A percentile compares a stretch with the other conserved stretches of the same genome.
Conservation (phyloP, 1,139 yeast species). For the Spathaspora sp. region DNA sequence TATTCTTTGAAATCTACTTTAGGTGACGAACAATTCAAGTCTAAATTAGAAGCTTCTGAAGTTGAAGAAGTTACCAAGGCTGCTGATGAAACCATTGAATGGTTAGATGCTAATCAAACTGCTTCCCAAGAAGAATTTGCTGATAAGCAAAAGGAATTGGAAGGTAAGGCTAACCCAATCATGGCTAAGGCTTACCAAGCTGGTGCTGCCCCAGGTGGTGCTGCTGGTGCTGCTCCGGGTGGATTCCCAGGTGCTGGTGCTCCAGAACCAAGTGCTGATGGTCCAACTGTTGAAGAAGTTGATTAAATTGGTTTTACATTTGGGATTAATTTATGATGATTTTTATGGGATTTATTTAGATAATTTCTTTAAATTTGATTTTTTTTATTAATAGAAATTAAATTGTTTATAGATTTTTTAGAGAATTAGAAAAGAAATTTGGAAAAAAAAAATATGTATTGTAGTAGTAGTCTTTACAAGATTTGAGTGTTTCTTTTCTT, state of each 20-base stretch:
- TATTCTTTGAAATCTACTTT: slow-evolving; percentile 85
- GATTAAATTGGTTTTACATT: slow-evolving; percentile 47
- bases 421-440: background rate
- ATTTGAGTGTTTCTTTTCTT: background rate
- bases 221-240: slow-evolving; percentile 47
- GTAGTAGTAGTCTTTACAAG: background rate
- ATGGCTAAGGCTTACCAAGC: slow-evolving; percentile 88
- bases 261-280: slow-evolving; percentile 70
- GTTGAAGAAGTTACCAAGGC: slow-evolving; percentile 77
- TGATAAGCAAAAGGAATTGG: slow-evolving; percentile 92
- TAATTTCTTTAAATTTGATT: background rate
- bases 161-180: slow-evolving; percentile 91
- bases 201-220: slow-evolving; percentile 55
- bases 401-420: slow-evolving; percentile 1
- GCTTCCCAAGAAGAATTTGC: slow-evolving; percentile 85
- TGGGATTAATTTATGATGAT: slow-evolving; percentile 5
- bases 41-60: slow-evolving; percentile 80
- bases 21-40: slow-evolving; percentile 76
- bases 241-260: slow-evolving; percentile 53
- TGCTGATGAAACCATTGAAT: slow-evolving; percentile 79
- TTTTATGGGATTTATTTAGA: slow-evolving; percentile 1
- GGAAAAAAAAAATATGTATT: background rate
- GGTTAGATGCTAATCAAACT: slow-evolving; percentile 88
- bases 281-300: slow-evolving; percentile 94
- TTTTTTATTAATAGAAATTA: background rate